phyloP scores from a whole-genome alignment of 352 stramenopile species.

The Phytophthora melonis region DNA sequence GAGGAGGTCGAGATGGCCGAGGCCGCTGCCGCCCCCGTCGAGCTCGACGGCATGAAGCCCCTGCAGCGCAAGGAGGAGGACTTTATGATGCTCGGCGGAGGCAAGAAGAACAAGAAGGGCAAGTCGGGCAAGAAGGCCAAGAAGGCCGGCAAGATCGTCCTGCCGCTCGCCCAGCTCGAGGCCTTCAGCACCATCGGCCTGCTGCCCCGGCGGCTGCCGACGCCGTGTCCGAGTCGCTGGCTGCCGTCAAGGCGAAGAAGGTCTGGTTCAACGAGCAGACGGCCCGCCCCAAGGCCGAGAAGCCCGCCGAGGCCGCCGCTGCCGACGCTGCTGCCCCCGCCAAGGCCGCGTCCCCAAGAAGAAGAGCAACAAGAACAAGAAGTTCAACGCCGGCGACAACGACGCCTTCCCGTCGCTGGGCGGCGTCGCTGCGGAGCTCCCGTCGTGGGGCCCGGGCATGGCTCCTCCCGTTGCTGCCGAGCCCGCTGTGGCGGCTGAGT shows the following conservation, averaged over 20 bases:
- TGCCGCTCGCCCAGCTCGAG: constrained; percentile 83
- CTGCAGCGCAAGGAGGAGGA: constrained; percentile 89
- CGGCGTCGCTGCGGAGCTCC: constrained; percentile 48
- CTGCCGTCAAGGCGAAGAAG: constrained; percentile 97
- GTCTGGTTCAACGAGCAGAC: constrained; percentile 84
- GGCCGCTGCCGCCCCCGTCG: constrained; percentile 58
- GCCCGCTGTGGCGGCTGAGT: constrained; percentile 47
- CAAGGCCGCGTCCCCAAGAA: constrained; percentile 61
- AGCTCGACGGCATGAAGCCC: constrained; percentile 94
- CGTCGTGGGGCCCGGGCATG: constrained; percentile 75
- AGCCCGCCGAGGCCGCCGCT: constrained; percentile 29
- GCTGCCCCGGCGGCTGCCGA: constrained; percentile 86
- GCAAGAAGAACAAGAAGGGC: constrained; percentile 78
- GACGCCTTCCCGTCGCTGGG: constrained; percentile 86
- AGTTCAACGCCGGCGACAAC: constrained; percentile 84
- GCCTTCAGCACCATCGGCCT: constrained; percentile 94
- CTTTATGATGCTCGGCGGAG: constrained; percentile 76
- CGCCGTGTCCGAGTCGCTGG: constrained; percentile 87
- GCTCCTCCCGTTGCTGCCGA: constrained; percentile 45
- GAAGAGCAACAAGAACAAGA: constrained; percentile 84
- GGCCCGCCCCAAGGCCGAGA: constrained; percentile 51
- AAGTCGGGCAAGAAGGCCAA: constrained; percentile 73
- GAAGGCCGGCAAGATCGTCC: constrained; percentile 80
- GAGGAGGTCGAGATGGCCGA: constrained; percentile 54
- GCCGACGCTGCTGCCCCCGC: constrained; percentile 26